phyloP scores from a whole-genome alignment of 2,329 filamentous ascomycete species.

The Hirsutella rhossiliensis region DNA sequence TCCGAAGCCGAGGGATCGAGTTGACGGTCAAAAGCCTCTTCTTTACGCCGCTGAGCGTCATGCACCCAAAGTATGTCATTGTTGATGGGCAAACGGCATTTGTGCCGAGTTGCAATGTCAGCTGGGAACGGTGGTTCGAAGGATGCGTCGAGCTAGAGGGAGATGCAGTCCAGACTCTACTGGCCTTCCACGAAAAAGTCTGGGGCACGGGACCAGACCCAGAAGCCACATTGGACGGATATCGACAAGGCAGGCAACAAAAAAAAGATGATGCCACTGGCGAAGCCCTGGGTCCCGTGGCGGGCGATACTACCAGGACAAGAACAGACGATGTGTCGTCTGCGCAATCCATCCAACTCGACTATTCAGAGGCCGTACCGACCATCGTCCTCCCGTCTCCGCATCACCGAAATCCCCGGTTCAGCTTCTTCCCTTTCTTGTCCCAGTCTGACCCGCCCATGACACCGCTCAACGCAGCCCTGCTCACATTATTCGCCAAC shows the following conservation, averaged over 20 bases:
- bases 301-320: slow-evolving; percentile 5
- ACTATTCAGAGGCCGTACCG: slow-evolving; percentile 19
- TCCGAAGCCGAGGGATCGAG: slow-evolving; percentile 49
- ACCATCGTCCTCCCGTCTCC: slow-evolving; percentile 63
- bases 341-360: slow-evolving; percentile 16
- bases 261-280: too few species aligned
- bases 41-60: slow-evolving; percentile 69
- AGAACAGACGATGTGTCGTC: slow-evolving; percentile 11
- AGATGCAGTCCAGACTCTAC: slow-evolving; percentile 45
- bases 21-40: slow-evolving; percentile 67
- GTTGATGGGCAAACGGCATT: slow-evolving; percentile 56
- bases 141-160: slow-evolving; percentile 59
- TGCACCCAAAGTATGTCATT: slow-evolving; percentile 76
- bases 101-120: slow-evolving; percentile 72
- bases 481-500: slow-evolving; percentile 47
- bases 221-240: too few species aligned
- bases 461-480: slow-evolving; percentile 56
- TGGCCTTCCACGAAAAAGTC: slow-evolving; percentile 55
- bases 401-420: slow-evolving; percentile 57
- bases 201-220: slow-evolving; percentile 36
- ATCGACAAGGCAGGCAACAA: too few species aligned
- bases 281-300: not conserved
- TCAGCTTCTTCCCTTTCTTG: slow-evolving; percentile 46
- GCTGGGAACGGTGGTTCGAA: slow-evolving; percentile 83
- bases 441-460: slow-evolving; percentile 35